These are phyloP conservation scores for Ophiocordyceps sinensis DNA, from an alignment of 2,329 filamentous ascomycete genomes.

Conservation along the genomic window DNA sequence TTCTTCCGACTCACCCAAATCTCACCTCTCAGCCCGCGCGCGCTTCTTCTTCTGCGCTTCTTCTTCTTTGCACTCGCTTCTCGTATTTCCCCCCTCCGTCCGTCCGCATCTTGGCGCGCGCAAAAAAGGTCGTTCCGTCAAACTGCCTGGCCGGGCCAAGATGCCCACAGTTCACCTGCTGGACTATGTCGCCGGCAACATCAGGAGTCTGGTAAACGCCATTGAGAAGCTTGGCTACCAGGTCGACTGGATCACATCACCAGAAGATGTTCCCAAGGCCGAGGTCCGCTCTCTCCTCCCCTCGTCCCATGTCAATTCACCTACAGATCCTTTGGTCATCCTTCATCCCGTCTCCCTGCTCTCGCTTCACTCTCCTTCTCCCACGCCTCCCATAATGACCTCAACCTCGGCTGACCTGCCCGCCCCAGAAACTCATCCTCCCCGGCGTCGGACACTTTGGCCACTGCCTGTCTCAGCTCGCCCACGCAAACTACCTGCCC, in stretches of 20 bases:
- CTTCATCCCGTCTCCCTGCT: background rate
- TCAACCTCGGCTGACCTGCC: background rate
- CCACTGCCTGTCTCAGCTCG: conserved; percentile 79
- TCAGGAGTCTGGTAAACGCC: conserved; percentile 90
- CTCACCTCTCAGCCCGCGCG: background rate
- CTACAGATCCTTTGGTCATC: background rate
- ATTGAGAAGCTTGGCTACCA: conserved; percentile 91
- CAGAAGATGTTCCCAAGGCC: conserved; percentile 70
- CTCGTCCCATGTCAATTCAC: background rate
- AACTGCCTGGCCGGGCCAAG: conserved; percentile 10
- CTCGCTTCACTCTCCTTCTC: background rate
- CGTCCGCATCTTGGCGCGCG: no score
- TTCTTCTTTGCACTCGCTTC: background rate
- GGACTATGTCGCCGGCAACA: conserved; percentile 91
- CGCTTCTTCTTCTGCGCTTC: background rate
- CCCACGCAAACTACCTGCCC: conserved; percentile 67
- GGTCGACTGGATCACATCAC: conserved; percentile 80
- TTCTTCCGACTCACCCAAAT: conserved; percentile 1
- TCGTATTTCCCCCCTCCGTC: background rate
- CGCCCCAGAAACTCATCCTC: conserved; percentile 68
- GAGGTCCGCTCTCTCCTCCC: conserved; percentile 39
- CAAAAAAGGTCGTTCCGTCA: no score
- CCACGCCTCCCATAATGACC: background rate
- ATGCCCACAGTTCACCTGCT: conserved; percentile 69
- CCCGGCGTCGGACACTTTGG: conserved; percentile 97